Conservation (phyloP, 1,139 yeast species). For the Pichia kudriavzevii region DNA sequence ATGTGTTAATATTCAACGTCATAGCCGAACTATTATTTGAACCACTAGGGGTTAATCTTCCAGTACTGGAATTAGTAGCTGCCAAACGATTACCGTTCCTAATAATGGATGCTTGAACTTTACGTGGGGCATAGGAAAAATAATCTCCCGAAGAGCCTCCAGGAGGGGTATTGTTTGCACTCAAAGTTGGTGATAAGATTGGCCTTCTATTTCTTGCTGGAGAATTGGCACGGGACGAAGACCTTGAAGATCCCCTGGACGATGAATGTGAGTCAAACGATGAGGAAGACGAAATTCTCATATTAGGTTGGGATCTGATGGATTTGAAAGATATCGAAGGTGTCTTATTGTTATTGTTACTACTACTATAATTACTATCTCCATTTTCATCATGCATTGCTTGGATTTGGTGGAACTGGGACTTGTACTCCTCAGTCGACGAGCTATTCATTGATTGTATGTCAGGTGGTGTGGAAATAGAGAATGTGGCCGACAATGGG, state of each 20-base stretch:
- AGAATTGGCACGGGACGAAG: slow-evolving; percentile 14
- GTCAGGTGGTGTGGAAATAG: not conserved
- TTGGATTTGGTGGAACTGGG: too few relatives aligned
- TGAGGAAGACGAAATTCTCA: slow-evolving; percentile 5
- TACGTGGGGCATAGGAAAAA: slow-evolving; percentile 15
- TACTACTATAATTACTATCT: too few relatives aligned
- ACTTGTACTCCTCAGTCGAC: too few relatives aligned
- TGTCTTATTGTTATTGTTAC: too few relatives aligned
- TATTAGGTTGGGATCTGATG: slow-evolving; percentile 11
- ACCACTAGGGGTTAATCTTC: slow-evolving; percentile 13
- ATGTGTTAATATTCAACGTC: not conserved
- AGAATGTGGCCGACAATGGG: not conserved
- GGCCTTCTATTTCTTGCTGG: slow-evolving; percentile 8
- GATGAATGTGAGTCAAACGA: slow-evolving; percentile 1
- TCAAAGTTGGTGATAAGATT: slow-evolving; percentile 8
- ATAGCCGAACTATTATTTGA: too few relatives aligned
- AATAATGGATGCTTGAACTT: slow-evolving; percentile 15
- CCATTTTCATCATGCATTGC: too few relatives aligned
- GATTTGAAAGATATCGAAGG: slow-evolving; percentile 14
- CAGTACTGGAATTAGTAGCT: slow-evolving; percentile 5
- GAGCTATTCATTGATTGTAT: too few relatives aligned
- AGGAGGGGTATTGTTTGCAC: not conserved
- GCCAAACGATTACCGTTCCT: slow-evolving; percentile 15
- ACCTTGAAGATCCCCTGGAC: slow-evolving; percentile 13
- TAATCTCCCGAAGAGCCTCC: slow-evolving; percentile 11